Percentiles rank a stretch among this genome's conserved stretches.
phyloP scores from a whole-genome alignment of 2,329 filamentous ascomycete species.

The Emydomyces testavorans region DNA sequence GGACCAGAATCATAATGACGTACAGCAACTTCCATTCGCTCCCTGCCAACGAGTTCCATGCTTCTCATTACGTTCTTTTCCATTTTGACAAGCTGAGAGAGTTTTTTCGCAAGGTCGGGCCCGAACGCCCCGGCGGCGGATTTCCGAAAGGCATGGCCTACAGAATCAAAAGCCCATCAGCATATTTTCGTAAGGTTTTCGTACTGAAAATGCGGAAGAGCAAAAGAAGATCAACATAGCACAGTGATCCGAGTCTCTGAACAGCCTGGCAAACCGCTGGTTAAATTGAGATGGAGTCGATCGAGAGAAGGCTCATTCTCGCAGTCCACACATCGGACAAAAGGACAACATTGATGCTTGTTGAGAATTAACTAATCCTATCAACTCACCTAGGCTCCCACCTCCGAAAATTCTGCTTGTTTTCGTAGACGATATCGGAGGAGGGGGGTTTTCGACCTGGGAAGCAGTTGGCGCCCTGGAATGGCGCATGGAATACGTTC shows the following conservation, averaged over 20 bases:
- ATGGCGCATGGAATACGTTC: conserved; percentile 98
- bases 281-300: neutral
- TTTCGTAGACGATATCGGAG: conserved; percentile 85
- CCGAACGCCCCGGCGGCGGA: conserved; percentile 45
- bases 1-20: conserved; percentile 29
- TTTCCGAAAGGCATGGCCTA: conserved; percentile 53
- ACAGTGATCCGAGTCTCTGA: neutral
- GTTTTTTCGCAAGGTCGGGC: conserved; percentile 90
- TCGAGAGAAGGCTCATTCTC: neutral
- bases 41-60: conserved; percentile 84
- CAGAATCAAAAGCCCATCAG: neutral
- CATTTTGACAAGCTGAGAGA: conserved; percentile 98
- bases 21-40: conserved; percentile 98
- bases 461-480: conserved; percentile 91
- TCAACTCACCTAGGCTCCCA: conserved; percentile 63
- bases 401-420: conserved; percentile 78
- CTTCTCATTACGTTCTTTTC: conserved; percentile 99
- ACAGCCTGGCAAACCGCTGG: neutral
- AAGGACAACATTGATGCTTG: neutral
- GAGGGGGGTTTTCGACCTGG: conserved; percentile 80
- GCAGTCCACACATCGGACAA: neutral
- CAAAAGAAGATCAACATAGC: neutral
- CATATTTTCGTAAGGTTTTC: neutral
- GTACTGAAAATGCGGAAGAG: neutral
- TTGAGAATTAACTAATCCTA: neutral